Percentiles rank a stretch among this genome's conserved stretches.
phyloP scores from a whole-genome alignment of 1,139 yeast species.

The Hansenula anomala region DNA sequence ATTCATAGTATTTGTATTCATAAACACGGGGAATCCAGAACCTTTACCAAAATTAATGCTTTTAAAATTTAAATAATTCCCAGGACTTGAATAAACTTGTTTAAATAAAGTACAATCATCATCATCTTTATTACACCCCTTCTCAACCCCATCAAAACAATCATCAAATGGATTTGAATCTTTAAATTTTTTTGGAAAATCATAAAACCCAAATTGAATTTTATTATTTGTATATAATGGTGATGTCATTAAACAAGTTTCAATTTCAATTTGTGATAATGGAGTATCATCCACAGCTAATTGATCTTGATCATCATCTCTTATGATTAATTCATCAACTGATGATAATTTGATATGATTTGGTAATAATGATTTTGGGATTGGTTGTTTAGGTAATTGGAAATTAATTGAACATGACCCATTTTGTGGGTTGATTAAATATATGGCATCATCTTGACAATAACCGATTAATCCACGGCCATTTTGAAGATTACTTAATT shows the following conservation, averaged over 20 bases:
- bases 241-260: constrained; percentile 36
- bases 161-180: no score
- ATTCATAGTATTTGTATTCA: background rate
- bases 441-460: constrained; percentile 11
- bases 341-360: constrained; percentile 13
- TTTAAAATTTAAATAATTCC: background rate
- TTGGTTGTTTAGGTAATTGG: constrained; percentile 33
- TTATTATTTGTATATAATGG: background rate
- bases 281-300: constrained; percentile 24
- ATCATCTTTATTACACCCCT: no score
- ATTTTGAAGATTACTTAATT: no score
- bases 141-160: no score
- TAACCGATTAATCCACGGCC: constrained; percentile 4
- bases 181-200: background rate
- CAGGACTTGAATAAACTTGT: background rate
- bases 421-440: constrained; percentile 38
- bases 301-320: constrained; percentile 9
- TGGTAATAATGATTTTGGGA: constrained; percentile 21
- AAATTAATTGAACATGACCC: constrained; percentile 43
- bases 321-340: constrained; percentile 2
- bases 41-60: background rate
- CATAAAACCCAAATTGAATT: background rate
- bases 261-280: constrained; percentile 59
- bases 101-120: background rate
- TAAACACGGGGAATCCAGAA: background rate